Evolutionary conservation across 148 eudicot genomes (phyloP), one percentile per base, ranked within the genome.

Genomic region (Simmondsia chinensis): DNA sequence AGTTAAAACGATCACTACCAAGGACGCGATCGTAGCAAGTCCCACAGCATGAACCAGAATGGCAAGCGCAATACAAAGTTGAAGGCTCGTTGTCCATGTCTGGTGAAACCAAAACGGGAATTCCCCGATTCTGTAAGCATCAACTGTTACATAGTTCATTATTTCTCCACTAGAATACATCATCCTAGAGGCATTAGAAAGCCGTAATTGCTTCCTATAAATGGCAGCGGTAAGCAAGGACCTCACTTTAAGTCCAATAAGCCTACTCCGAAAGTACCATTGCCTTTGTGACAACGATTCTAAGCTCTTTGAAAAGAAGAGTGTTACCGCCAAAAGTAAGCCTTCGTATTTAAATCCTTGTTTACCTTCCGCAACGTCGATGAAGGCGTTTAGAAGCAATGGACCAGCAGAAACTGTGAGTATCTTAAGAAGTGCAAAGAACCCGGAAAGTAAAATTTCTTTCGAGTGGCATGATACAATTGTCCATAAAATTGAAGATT

Each of bases 21-120:
- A 45, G 4, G 94, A 61, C 17, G 83, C 84, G 31, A 80, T 25
- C 11, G 89, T 79, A 5, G 89, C 86, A 13, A 75, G 65, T 4
- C 96, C 94, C 6, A 83, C 83, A 11, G 80, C 55, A 6, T 56
- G 66, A 27, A 66, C 45, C 16, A 87, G 69, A 52, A 87, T 79
- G 18, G 52, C n/a, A 20, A 88, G 53, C 5, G 94, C 86, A 7
- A 83, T 49, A 45, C 74, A 63, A 33, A 88, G 94, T 51, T 80
- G 96, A 39, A 88, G 52, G 48, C 64, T 56, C 3, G 91, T 80
- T 0, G 91, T 74, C 96, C 94, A 88, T 9, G 73, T 64, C 38
- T 75, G 96, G 49, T 88, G 96, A 54, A 77, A 68, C 86, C 89
- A 89, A 46, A 61, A 76, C 5, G 97, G 93, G 39, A 89, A 81